Evolutionary conservation across 129 eudicot genomes (phyloP).

Genomic region (Smallanthus sonchifolius): DNA sequence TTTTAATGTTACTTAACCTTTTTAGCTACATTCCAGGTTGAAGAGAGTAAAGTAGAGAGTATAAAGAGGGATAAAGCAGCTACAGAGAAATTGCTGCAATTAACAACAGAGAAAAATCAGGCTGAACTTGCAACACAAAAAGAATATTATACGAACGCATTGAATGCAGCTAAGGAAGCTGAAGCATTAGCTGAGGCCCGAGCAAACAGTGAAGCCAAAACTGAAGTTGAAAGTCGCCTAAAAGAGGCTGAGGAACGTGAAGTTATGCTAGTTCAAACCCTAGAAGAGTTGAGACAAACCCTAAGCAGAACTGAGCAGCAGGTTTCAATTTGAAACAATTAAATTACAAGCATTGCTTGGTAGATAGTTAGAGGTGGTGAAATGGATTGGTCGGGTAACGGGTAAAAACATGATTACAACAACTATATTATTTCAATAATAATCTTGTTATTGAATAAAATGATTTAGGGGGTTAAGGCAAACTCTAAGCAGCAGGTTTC

Average conservation of each 20-base stretch:
- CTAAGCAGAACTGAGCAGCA: conserved; percentile 89
- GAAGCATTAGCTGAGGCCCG: conserved; percentile 89
- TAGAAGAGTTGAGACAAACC: conserved; percentile 86
- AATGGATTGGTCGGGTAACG: background rate
- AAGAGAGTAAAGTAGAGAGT: conserved; percentile 92
- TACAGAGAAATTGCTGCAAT: conserved; percentile 85
- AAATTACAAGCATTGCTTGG: background rate
- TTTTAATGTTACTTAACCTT: conserved; percentile 12
- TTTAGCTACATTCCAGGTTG: conserved; percentile 49
- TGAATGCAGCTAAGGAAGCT: conserved; percentile 82
- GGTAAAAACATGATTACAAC: background rate
- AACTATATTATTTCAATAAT: background rate
- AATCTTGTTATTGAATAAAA: background rate
- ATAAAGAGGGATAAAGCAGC: conserved; percentile 81
- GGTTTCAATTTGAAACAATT: conserved; percentile 39
- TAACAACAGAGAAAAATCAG: conserved; percentile 87
- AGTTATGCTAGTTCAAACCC: conserved; percentile 82
- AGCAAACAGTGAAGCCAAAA: conserved; percentile 88
- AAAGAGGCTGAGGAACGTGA: conserved; percentile 82
- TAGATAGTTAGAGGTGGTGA: conserved; percentile 5
- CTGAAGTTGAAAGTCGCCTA: conserved; percentile 64
- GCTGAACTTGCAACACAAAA: conserved; percentile 86
- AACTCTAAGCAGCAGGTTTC: conserved; percentile 1
- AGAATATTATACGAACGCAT: conserved; percentile 73
- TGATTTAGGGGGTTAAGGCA: background rate